These are phyloP conservation scores for Ceriops decandra DNA, from an alignment of 345 rosid genomes.

Conservation along the genomic window DNA sequence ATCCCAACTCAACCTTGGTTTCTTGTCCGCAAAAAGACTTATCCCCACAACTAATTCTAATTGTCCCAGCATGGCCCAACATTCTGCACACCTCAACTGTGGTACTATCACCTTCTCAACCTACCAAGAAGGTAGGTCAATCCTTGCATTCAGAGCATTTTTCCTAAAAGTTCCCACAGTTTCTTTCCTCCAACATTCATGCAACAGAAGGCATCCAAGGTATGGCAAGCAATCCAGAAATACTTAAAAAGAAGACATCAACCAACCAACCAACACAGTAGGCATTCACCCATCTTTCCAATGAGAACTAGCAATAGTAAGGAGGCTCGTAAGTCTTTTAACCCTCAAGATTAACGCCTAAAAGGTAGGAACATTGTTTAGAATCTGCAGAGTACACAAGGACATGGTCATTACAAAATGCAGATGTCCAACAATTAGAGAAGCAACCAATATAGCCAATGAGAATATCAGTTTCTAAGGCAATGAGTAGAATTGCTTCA, in stretches of 20 bases:
- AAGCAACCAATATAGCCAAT: neutral
- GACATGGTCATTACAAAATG: neutral
- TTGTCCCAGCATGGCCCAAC: too few species aligned
- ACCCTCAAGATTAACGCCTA: neutral
- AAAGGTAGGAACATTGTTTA: neutral
- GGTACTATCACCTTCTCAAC: neutral
- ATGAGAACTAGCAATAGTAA: neutral
- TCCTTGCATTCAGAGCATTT: constrained; percentile 6
- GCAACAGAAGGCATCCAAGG: neutral
- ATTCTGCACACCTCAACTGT: neutral
- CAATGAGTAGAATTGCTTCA: neutral
- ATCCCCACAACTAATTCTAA: too few species aligned
- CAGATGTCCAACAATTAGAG: constrained; percentile 5
- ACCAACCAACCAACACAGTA: neutral
- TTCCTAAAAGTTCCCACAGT: neutral
- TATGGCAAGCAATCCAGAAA: neutral
- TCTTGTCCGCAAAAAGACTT: neutral
- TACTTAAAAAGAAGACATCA: too few species aligned
- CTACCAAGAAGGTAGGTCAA: neutral
- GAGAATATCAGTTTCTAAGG: neutral
- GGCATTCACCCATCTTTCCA: neutral
- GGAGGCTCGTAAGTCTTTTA: neutral
- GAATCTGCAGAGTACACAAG: constrained; percentile 1
- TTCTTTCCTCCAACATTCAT: neutral
- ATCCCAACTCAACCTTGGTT: neutral